phyloP scores from a whole-genome alignment of 1,139 yeast genomes.

The Geotrichum aggregatum region DNA sequence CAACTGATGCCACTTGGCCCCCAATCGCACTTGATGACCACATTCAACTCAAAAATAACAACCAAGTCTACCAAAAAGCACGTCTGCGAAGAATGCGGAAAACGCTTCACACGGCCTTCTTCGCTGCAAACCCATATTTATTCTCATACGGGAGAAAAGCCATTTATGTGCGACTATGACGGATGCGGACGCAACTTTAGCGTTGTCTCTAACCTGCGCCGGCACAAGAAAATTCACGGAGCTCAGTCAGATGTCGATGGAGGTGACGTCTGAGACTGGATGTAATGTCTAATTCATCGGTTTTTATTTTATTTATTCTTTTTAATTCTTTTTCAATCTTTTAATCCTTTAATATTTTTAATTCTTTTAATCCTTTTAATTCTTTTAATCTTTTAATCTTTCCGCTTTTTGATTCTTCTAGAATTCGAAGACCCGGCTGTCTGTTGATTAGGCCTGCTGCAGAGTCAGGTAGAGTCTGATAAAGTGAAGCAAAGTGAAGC shows the following conservation, averaged over 20 bases:
- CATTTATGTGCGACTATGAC: slow-evolving; percentile 62
- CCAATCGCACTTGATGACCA: slow-evolving; percentile 29
- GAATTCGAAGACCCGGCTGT: no score
- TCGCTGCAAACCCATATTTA: slow-evolving; percentile 75
- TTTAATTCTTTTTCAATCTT: no score
- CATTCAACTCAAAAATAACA: slow-evolving; percentile 31
- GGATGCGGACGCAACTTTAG: slow-evolving; percentile 69
- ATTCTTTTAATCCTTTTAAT: no score
- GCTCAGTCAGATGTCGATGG: no score
- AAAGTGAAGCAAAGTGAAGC: no score
- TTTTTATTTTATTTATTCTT: background rate
- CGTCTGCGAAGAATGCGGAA: slow-evolving; percentile 63
- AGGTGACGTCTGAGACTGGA: background rate
- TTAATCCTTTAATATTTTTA: no score
- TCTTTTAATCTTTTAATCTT: no score
- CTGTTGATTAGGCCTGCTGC: no score
- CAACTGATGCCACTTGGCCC: slow-evolving; percentile 2
- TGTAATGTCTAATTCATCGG: background rate
- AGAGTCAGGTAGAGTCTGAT: no score
- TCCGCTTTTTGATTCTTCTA: no score
- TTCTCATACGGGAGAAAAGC: slow-evolving; percentile 84
- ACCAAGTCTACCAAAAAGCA: slow-evolving; percentile 34
- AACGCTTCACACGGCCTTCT: slow-evolving; percentile 75
- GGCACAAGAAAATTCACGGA: slow-evolving; percentile 65
- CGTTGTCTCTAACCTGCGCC: slow-evolving; percentile 74